phyloP scores from a whole-genome alignment of 2,329 filamentous ascomycete genomes.

The Bipolaris sorokiniana region DNA sequence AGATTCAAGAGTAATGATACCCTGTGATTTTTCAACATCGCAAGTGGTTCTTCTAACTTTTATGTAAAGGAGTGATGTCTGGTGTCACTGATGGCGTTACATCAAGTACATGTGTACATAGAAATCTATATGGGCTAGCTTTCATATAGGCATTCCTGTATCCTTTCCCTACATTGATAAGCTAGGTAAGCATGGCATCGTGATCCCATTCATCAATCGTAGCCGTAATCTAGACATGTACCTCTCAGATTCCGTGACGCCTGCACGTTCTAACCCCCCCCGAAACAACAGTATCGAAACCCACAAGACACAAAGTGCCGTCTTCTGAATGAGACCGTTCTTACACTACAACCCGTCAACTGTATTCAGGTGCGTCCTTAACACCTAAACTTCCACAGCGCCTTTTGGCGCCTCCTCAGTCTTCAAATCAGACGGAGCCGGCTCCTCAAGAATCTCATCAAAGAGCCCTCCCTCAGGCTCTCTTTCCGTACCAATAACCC shows the following conservation, averaged over 20 bases:
- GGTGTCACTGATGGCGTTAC: too few species aligned
- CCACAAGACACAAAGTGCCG: neutral
- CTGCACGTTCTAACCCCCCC: neutral
- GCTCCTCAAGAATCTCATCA: slow-evolving; percentile 40
- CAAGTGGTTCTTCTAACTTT: too few species aligned
- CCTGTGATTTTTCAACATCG: too few species aligned
- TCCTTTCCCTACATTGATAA: too few species aligned
- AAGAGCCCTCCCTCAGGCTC: slow-evolving; percentile 45
- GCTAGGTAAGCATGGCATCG: neutral
- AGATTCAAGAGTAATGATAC: too few species aligned
- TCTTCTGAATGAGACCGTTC: neutral
- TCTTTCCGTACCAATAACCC: slow-evolving; percentile 32
- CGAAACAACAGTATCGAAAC: neutral
- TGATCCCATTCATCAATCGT: neutral
- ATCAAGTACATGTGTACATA: neutral
- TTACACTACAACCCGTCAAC: neutral
- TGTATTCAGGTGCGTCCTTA: neutral
- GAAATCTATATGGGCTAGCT: neutral
- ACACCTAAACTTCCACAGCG: neutral
- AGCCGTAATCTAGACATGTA: neutral
- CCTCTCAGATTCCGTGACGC: neutral
- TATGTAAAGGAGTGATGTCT: too few species aligned
- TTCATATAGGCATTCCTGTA: too few species aligned
- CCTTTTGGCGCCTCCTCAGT: neutral
- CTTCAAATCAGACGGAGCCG: slow-evolving; percentile 12